Percentiles rank a stretch among this genome's conserved stretches.
phyloP scores from a whole-genome alignment of 306 rosid species.

The Gastrolobium villosum region DNA sequence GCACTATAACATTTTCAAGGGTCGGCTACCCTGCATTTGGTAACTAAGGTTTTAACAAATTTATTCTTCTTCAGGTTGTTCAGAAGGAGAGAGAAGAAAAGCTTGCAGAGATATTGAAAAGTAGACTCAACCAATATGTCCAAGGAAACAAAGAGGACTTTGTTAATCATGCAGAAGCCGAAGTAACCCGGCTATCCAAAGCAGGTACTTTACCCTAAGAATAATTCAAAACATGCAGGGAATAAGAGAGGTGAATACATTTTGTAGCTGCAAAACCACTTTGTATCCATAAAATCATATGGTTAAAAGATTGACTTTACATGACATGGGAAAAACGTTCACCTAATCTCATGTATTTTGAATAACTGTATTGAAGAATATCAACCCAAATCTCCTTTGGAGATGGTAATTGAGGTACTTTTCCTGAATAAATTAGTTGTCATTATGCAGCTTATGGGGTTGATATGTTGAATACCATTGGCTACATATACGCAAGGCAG shows the following conservation, averaged over 20 bases:
- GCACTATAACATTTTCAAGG: too few relatives aligned
- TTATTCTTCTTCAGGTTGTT: slow-evolving; percentile 69
- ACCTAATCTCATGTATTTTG: slow-evolving; percentile 42
- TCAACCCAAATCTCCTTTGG: slow-evolving; percentile 27
- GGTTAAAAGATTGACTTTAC: slow-evolving; percentile 28
- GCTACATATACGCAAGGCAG: slow-evolving; percentile 95
- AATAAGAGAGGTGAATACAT: slow-evolving; percentile 2
- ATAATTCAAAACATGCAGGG: slow-evolving; percentile 25
- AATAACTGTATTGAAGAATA: slow-evolving; percentile 32
- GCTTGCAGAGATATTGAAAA: slow-evolving; percentile 79
- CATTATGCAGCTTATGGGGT: slow-evolving; percentile 86
- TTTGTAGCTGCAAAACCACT: slow-evolving; percentile 37
- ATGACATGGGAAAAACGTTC: slow-evolving; percentile 18
- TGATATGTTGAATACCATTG: slow-evolving; percentile 95
- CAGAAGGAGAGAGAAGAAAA: slow-evolving; percentile 96
- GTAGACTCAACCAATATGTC: slow-evolving; percentile 80
- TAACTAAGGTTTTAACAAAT: slow-evolving; percentile 44
- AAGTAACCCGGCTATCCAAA: slow-evolving; percentile 84
- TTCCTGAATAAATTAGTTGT: slow-evolving; percentile 45
- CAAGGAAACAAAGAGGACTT: slow-evolving; percentile 88
- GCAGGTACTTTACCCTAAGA: slow-evolving; percentile 71
- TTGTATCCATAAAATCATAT: background rate
- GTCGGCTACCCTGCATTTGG: too few relatives aligned
- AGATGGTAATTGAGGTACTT: slow-evolving; percentile 30
- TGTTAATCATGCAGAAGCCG: slow-evolving; percentile 76